Percentiles rank a stretch among this genome's conserved stretches.
phyloP scores from a whole-genome alignment of 2,329 filamentous ascomycete genomes.

The Pleomassaria siparia region DNA sequence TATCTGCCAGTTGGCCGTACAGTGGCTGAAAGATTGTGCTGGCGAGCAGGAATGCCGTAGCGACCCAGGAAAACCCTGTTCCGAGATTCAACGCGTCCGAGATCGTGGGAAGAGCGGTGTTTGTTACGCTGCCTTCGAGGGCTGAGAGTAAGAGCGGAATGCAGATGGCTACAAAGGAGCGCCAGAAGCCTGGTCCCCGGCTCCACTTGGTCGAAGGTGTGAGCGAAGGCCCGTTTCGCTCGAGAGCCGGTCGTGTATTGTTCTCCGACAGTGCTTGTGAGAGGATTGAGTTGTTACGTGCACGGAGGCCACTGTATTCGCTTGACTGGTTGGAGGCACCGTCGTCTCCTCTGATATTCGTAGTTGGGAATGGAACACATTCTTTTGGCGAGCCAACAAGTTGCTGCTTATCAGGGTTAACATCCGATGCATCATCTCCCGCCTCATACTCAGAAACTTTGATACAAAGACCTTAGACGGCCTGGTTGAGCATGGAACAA shows the following conservation, averaged over 20 bases:
- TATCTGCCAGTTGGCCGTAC: constrained; percentile 53
- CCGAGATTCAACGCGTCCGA: constrained; percentile 25
- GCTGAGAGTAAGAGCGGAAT: constrained; percentile 35
- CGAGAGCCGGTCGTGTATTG: background rate
- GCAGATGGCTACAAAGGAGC: constrained; percentile 31
- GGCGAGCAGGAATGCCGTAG: constrained; percentile 30
- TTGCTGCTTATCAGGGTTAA: too few species aligned
- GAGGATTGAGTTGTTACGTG: background rate
- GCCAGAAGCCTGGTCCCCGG: constrained; percentile 28
- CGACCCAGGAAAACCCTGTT: constrained; percentile 28
- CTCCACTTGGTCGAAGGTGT: constrained; percentile 6
- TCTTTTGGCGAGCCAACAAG: too few species aligned
- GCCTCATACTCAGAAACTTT: too few species aligned
- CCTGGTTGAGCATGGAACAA: too few species aligned
- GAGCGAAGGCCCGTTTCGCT: background rate
- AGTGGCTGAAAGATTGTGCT: constrained; percentile 53
- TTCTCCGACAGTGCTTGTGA: background rate
- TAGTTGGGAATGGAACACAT: too few species aligned
- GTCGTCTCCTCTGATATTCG: too few species aligned
- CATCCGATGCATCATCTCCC: too few species aligned
- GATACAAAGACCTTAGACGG: too few species aligned
- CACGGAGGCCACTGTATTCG: too few species aligned
- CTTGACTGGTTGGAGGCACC: too few species aligned
- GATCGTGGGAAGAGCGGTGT: constrained; percentile 48
- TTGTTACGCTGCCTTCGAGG: constrained; percentile 43